Evolutionary conservation across 1,284 basidiomycete species (phyloP).

Genomic region (Volvariella surrecta): DNA sequence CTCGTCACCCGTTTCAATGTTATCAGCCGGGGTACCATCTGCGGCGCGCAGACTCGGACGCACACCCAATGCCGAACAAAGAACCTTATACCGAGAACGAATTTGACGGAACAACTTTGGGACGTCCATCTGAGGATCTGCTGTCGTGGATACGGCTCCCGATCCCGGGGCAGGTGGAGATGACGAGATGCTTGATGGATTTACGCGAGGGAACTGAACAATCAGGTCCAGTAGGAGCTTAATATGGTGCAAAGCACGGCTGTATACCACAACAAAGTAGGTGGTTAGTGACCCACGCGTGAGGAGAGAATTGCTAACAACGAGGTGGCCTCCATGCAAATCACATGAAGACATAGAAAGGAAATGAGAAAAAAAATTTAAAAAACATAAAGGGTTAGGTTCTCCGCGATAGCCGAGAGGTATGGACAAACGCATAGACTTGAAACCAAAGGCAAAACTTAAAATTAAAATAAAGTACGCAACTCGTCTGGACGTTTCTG

Average conservation of each 20-base stretch:
- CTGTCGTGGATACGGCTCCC: slow-evolving; percentile 21
- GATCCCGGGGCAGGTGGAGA: slow-evolving; percentile 14
- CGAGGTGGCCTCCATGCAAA: too few relatives aligned
- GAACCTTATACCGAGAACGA: slow-evolving; percentile 79
- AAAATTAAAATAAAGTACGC: slow-evolving; percentile 14
- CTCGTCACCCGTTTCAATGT: too few relatives aligned
- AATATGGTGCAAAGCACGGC: slow-evolving; percentile 59
- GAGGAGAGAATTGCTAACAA: too few relatives aligned
- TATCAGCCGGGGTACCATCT: slow-evolving; percentile 6
- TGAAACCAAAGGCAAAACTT: slow-evolving; percentile 1
- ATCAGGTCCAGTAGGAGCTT: slow-evolving; percentile 66
- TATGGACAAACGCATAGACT: slow-evolving; percentile 2
- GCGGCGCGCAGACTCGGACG: slow-evolving; percentile 48
- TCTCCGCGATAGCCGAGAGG: slow-evolving; percentile 1
- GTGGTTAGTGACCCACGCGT: too few relatives aligned
- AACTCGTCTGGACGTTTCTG: slow-evolving; percentile 40
- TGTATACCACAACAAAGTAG: slow-evolving; percentile 14
- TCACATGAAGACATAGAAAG: too few relatives aligned
- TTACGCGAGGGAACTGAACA: slow-evolving; percentile 66
- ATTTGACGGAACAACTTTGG: slow-evolving; percentile 75
- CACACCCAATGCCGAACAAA: slow-evolving; percentile 80
- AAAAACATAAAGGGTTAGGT: too few relatives aligned
- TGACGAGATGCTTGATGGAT: slow-evolving; percentile 44
- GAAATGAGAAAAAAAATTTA: too few relatives aligned
- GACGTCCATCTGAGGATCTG: slow-evolving; percentile 43